phyloP scores from a whole-genome alignment of 495 filamentous ascomycete genomes.

The Penicillium antarcticum region DNA sequence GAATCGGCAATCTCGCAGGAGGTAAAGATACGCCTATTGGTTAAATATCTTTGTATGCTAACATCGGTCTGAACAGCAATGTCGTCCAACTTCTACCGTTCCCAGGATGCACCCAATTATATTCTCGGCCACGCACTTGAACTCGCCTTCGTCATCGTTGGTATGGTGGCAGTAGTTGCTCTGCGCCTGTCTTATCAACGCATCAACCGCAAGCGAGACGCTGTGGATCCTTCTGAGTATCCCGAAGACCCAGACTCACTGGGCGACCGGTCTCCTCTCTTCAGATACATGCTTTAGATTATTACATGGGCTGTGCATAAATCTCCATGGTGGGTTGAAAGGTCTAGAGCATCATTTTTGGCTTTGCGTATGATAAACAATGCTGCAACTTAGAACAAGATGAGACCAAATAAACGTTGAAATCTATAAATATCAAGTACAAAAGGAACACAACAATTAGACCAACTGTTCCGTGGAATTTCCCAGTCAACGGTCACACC shows the following conservation, averaged over 20 bases:
- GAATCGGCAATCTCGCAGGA: constrained; percentile 68
- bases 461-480: too few species aligned
- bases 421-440: too few species aligned
- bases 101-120: constrained; percentile 60
- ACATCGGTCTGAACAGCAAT: constrained; percentile 45
- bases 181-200: constrained; percentile 53
- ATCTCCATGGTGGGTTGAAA: too few species aligned
- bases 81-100: constrained; percentile 74
- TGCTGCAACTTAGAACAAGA: too few species aligned
- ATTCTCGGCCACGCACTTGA: constrained; percentile 67
- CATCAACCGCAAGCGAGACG: constrained; percentile 59
- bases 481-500: too few species aligned
- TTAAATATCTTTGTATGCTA: not conserved
- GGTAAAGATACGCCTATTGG: constrained; percentile 15
- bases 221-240: constrained; percentile 43
- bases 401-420: too few species aligned
- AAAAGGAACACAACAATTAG: too few species aligned
- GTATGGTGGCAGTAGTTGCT: constrained; percentile 55
- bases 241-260: constrained; percentile 53
- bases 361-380: too few species aligned
- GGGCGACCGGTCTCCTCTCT: constrained; percentile 64
- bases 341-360: too few species aligned
- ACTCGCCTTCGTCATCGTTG: constrained; percentile 61
- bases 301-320: not conserved
- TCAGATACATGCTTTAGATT: constrained; percentile 52